Evolutionary conservation across 805 yeast species (phyloP).

Genomic region (Ogataea neopini): DNA sequence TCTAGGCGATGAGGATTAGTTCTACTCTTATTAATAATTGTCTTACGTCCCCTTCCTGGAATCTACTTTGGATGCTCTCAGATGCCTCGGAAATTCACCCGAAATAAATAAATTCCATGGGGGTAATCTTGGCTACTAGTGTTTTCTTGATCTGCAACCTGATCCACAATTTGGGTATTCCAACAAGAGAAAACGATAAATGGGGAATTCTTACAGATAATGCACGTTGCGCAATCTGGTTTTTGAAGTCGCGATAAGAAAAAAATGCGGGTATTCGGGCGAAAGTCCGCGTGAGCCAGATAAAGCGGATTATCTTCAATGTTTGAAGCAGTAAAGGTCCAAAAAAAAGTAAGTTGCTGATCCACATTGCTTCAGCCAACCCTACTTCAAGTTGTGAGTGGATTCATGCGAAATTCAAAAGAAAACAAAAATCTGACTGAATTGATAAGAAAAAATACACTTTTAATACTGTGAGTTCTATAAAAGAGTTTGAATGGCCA

Average conservation of each 20-base stretch:
- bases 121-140: too few species aligned
- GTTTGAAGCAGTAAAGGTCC: background rate
- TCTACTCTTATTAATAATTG: too few species aligned
- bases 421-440: too few species aligned
- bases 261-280: slow-evolving; percentile 4
- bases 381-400: too few species aligned
- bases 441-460: too few species aligned
- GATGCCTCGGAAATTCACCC: slow-evolving; percentile 1
- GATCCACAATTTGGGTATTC: background rate
- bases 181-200: background rate
- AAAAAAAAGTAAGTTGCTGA: too few species aligned
- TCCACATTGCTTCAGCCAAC: too few species aligned
- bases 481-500: too few species aligned
- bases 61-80: background rate
- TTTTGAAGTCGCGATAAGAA: background rate
- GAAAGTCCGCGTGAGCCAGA: background rate
- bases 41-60: background rate
- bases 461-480: too few species aligned
- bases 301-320: background rate
- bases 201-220: background rate
- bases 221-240: background rate
- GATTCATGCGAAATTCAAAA: too few species aligned
- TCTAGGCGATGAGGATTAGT: too few species aligned
- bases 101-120: background rate
- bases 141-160: too few species aligned